Percentiles rank a stretch among this genome's conserved stretches.
Conservation (phyloP, 805 yeast species). For the Candida parachauliodes region DNA sequence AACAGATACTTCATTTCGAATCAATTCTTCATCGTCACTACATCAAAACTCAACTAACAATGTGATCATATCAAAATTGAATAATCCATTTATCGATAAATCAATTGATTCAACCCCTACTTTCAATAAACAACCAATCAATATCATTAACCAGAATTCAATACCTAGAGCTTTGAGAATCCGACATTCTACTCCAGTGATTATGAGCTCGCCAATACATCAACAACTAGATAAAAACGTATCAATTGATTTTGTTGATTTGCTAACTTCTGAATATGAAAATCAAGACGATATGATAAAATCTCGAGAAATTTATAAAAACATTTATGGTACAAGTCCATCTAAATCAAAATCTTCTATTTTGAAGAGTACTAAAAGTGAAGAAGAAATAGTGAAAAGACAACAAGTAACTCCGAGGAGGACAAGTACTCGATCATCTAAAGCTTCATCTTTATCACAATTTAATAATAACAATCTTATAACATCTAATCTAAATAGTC, state of each 20-base stretch:
- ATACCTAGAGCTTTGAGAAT: background rate
- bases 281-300: conserved; percentile 8
- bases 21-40: background rate
- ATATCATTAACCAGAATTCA: conserved; percentile 6
- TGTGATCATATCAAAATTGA: background rate
- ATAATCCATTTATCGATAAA: conserved; percentile 5
- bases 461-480: background rate
- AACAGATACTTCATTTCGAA: background rate
- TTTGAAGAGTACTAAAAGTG: background rate
- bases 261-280: conserved; percentile 17
- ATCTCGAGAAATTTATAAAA: conserved; percentile 8
- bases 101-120: conserved; percentile 2
- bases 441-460: background rate
- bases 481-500: too few relatives aligned
- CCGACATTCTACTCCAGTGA: conserved; percentile 2
- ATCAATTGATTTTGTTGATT: conserved; percentile 15
- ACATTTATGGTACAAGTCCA: conserved; percentile 10
- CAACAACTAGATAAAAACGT: conserved; percentile 5
- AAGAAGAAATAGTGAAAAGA: background rate
- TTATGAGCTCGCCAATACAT: conserved; percentile 16
- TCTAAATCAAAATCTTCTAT: conserved; percentile 2
- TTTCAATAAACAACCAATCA: conserved; percentile 1
- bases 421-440: background rate
- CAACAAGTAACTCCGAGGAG: background rate
- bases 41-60: background rate